Base-by-base conservation (phyloP, 202 grass and related monocot genomes). In the Carex arenaria region DNA sequence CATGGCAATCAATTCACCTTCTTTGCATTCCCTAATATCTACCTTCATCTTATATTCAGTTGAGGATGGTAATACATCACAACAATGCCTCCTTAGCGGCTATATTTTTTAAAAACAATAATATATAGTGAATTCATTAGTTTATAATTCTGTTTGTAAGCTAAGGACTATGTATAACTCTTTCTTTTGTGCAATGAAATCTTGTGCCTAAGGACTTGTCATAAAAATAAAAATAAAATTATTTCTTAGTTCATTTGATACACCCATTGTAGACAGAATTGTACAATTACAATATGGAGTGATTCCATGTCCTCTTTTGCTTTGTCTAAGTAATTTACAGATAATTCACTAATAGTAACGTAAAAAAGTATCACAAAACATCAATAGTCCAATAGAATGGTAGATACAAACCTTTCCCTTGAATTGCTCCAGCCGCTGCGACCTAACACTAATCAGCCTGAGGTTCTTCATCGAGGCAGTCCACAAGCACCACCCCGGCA, bases 1-100 rank as follows among this genome's bases (percentile, higher is more conserved):
- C 91, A 95, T 93, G 1, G 91, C 85, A 4, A 99, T 95, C 79
- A 96, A 79, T 89, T 99, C 96, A 84, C 79, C 87, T 23, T 92
- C 93, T 88, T 88, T 87, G 67, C 96, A 99, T 89, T 92, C 93
- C 76, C 91, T 94, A 85, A 96, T 91, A 80, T 82, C 64, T 88
- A 99, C 80, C 28, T 88, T 87, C 89, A 94, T 87, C 69, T 69
- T 64, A 40, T 53, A 85, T 57, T 89, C 85, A 67, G 83, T 89
- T 26, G 89, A 94, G 61, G 92, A 90, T 70, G 85, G 87, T 79
- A 82, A 15, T 30, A 97, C 85, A 22, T 93, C 92, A 80, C 95
- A 97, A 28, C 95, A 97, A 31, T 94, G 88, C 26, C 95, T 80
- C 78, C 88, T 95, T 78, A 87, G 59, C 80, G 86, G 86, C 96